These are phyloP conservation scores for Tetrahymena borealis DNA, from an alignment of 73 alveolate genomes.

Conservation along the genomic window DNA sequence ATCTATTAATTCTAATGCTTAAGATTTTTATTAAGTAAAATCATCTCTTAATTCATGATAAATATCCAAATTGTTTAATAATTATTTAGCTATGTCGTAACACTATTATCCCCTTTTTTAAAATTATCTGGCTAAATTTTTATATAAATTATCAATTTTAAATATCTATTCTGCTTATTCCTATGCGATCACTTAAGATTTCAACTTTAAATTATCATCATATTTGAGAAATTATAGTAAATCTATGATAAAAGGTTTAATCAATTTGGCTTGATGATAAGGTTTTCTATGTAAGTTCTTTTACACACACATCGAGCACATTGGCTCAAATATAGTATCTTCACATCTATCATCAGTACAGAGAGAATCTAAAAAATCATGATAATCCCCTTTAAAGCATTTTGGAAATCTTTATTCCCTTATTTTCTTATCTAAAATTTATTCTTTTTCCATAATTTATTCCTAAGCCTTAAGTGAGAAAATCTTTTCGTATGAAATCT, in stretches of 20 bases:
- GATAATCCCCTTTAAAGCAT: background rate
- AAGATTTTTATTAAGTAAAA: background rate
- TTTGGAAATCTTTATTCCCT: background rate
- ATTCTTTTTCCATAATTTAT: background rate
- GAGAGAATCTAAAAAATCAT: background rate
- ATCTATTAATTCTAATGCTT: background rate
- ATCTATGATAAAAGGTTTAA: background rate
- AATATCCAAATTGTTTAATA: background rate
- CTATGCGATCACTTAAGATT: background rate
- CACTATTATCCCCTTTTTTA: background rate
- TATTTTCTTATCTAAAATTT: background rate
- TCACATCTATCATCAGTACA: background rate
- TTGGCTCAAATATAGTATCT: background rate
- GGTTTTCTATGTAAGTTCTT: background rate
- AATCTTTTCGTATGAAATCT: background rate
- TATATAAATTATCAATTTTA: background rate
- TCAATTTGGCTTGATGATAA: background rate
- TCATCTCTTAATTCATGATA: background rate
- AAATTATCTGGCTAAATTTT: background rate
- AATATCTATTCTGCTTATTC: background rate
- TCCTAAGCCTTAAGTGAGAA: too few species aligned
- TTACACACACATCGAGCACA: background rate
- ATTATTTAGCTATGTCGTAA: background rate
- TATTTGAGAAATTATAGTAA: background rate
- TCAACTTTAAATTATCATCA: background rate